Base-by-base conservation (phyloP, 495 filamentous ascomycete species). In the Penicillium flavigenum region DNA sequence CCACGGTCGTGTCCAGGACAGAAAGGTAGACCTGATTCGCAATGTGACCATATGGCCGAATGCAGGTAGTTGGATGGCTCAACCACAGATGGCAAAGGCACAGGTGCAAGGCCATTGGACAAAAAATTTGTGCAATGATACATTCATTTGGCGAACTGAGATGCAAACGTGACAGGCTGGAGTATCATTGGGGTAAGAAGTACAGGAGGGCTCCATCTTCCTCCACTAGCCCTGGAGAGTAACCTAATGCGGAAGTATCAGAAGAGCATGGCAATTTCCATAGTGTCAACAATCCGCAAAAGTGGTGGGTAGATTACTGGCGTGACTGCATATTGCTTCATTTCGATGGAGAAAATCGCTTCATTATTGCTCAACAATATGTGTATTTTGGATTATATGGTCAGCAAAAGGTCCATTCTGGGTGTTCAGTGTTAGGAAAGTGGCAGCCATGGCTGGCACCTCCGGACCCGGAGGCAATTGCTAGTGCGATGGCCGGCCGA, bases 1-100 rank as follows among this genome's bases (percentile, higher is more conserved):
- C 65, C 64, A 75, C 61, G 63, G 69, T 72, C 64, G 64, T 70
- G 72, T 63, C 59, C 62, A 67, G 61, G 59, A 60, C 54, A 63
- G 63, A 58, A 66, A 57, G 45, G 51, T 49, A 65, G 66, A 54
- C 64, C 62, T 69, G 64, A 58, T 57, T 62, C 68, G 62, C 59
- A 55, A 59, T 51, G 36, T 51, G 5, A 46, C 32, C 42, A 46
- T 59, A 46, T 47, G 57, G 47, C 66, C 56, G 68, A 66, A 68
- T 44, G 65, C 68, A 63, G 66, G 57, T 51, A 57, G 46, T 41
- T 24, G 36, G 36, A 51, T 19, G 47, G 42, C 20, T 34, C 51
- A 70, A 55, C 64, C 62, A 51, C 63, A 63, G 70, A 47, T 63
- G 36, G 20, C 32, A 63, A 38, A 69, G 55, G 61, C 47, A 64